Evolutionary conservation across 2,329 filamentous ascomycete species (phyloP), one percentile per base, ranked within the genome.

Genomic region (Hypoxylon sp.): DNA sequence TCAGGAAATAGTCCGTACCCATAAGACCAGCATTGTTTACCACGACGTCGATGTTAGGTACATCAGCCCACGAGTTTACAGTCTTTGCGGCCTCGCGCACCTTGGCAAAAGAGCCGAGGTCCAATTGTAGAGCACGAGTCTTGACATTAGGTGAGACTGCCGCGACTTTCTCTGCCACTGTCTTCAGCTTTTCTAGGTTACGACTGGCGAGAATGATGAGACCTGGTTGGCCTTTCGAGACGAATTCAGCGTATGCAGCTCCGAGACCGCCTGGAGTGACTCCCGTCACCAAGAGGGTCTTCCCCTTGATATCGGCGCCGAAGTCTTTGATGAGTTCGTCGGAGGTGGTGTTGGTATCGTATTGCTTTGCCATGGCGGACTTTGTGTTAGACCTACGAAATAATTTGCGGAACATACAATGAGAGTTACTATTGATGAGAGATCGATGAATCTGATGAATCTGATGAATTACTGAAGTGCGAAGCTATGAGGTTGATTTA

Each of bases 201-300:
- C 85, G 84, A 30, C 83, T 82, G 5, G 79, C 82, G 25, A 85
- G 80, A 55, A 84, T 82, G 60, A 87, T 80, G 25, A 80, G 73
- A 2, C 9, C 41, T 0, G 84, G 82, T 0, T 78, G 73, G 28
- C 79, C 79, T 10, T 78, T 72, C 19, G 84, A 83, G 45, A 85
- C 75, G 41, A 77, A 69, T 5, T 69, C 62, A 4, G 56, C 63
- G 52, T 58, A 66, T 19, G 45, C 58, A 30, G 77, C 76, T 17
- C 82, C 82, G n/a, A 84, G 74, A 30, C 79, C 76, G 53, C 76
- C 75, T 5, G 79, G 79, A 9, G 80, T 79, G 34, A 81, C 78
- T 25, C 82, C 82, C 0, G 82, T 84, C 1, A 79, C 78, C 43
- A 84, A 76, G 53, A 84, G 73, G 9, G 73, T 76, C 36, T 81